Percentiles rank a stretch among this genome's conserved stretches.
Evolutionary conservation across 495 filamentous ascomycete genomes (phyloP).

Genomic region (Trichoderma orchidacearum): DNA sequence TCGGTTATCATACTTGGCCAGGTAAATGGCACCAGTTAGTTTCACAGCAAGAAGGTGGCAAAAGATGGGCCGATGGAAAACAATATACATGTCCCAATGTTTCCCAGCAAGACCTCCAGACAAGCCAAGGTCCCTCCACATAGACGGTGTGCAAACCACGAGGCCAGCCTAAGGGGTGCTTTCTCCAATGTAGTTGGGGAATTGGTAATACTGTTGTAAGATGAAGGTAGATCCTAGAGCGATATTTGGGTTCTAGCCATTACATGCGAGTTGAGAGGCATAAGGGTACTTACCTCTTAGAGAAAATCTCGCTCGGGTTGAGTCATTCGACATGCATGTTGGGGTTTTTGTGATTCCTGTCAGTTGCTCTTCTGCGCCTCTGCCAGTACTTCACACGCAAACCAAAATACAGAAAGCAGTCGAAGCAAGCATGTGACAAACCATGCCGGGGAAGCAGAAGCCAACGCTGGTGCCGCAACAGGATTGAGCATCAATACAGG

Average conservation of each 20-base stretch:
- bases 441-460: conserved; percentile 17
- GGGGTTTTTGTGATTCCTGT: conserved; percentile 36
- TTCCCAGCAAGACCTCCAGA: conserved; percentile 19
- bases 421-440: conserved; percentile 39
- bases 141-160: conserved; percentile 30
- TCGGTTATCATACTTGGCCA: too few species aligned
- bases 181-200: conserved; percentile 60
- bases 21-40: too few species aligned
- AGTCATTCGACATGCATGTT: conserved; percentile 52
- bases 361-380: conserved; percentile 47
- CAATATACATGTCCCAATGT: conserved; percentile 25
- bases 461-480: conserved; percentile 32
- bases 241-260: too few species aligned
- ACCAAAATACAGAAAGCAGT: conserved; percentile 36
- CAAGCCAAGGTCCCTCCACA: conserved; percentile 33
- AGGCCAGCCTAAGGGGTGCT: conserved; percentile 50
- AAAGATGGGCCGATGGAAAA: conserved; percentile 47
- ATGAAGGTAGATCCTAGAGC: too few species aligned
- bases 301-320: conserved; percentile 11
- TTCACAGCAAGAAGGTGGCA: conserved; percentile 45
- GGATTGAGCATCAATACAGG: conserved; percentile 47
- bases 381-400: conserved; percentile 43
- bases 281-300: not conserved
- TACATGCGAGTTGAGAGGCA: too few species aligned
- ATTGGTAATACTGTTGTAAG: conserved; percentile 31